Base-by-base conservation (phyloP, 2,329 filamentous ascomycete species). In the Cyphellophora europaea region DNA sequence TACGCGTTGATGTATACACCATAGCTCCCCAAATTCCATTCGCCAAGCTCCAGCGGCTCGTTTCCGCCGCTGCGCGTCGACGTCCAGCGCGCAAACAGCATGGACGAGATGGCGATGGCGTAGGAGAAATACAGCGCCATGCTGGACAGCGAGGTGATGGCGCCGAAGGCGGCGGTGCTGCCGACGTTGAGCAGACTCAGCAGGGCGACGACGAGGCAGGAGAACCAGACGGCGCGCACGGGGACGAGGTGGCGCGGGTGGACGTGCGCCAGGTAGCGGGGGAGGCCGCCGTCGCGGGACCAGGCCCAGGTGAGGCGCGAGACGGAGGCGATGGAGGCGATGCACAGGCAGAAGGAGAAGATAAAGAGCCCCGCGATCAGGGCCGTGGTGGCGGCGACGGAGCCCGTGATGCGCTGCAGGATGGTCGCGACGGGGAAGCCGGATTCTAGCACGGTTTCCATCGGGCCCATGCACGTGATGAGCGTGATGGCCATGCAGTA, bases 261-360 rank as follows among this genome's bases (percentile, higher is more conserved):
- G 29, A 63, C 49, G 13, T 53, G 48, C 30, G 56, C 49, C 35
- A 62, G 55, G 14, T 52, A 58, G 21, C 53, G 54, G 0, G 65
- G 65, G 0, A 69, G 45, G 5, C 62, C 67, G 3, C 63, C 63
- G 36, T 71, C 67, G 4, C 61, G 50, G 10, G 66, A 61, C 53
- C 67, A 71, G 0, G 63, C 62, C 67, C 67, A 71, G 0, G 64
- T 62, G 2, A 70, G 47, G 3, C 67, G 61, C 1, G 65, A 66
- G 1, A 63, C 63, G 1, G 66, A 68, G 1, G 67, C 65, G 2
- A 68, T 54, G 21, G 56, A 55, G 19, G 58, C 60, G 32, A 65
- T 58, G 21, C 58, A 58, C 0, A 59, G 56, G 25, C 63, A 52
- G 32, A 60, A 55, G 11, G 57, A 51, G 21, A 65, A 45, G 0